Evolutionary conservation across 371 early-diverging fungal species (phyloP).

Genomic region (Mucor racemosus): DNA sequence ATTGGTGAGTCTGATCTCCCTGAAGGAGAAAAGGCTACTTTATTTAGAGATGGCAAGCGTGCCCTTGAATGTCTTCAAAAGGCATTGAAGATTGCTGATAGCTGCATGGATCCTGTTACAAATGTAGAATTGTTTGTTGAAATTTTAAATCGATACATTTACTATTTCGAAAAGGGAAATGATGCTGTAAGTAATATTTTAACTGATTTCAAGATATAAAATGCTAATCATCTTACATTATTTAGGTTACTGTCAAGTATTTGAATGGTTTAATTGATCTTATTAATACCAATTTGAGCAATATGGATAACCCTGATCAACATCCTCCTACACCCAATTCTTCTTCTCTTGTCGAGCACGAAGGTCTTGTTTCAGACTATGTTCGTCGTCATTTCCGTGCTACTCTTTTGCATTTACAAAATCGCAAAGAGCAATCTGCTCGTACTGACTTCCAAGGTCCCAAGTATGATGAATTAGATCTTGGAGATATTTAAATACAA

Average conservation of each 20-base stretch:
- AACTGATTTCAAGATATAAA: neutral
- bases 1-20: slow-evolving; percentile 36
- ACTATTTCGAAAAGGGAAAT: slow-evolving; percentile 85
- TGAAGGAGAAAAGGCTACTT: slow-evolving; percentile 28
- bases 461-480: slow-evolving; percentile 34
- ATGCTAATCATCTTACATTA: neutral
- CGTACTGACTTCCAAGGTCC: slow-evolving; percentile 30
- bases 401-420: slow-evolving; percentile 60
- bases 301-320: slow-evolving; percentile 73
- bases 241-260: slow-evolving; percentile 78
- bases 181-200: slow-evolving; percentile 60
- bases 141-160: slow-evolving; percentile 86
- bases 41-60: slow-evolving; percentile 80
- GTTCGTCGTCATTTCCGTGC: slow-evolving; percentile 70
- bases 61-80: slow-evolving; percentile 88
- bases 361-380: slow-evolving; percentile 59
- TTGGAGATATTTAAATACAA: slow-evolving; percentile 25
- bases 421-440: slow-evolving; percentile 33
- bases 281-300: slow-evolving; percentile 75
- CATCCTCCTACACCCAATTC: slow-evolving; percentile 69
- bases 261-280: slow-evolving; percentile 90
- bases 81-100: slow-evolving; percentile 89
- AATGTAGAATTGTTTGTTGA: slow-evolving; percentile 90
- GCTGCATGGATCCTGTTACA: slow-evolving; percentile 83
- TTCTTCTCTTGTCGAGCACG: slow-evolving; percentile 56